Evolutionary conservation across 352 stramenopile species (phyloP), one percentile per base, ranked within the genome.

Genomic region (Globisporangium iwayamae): DNA sequence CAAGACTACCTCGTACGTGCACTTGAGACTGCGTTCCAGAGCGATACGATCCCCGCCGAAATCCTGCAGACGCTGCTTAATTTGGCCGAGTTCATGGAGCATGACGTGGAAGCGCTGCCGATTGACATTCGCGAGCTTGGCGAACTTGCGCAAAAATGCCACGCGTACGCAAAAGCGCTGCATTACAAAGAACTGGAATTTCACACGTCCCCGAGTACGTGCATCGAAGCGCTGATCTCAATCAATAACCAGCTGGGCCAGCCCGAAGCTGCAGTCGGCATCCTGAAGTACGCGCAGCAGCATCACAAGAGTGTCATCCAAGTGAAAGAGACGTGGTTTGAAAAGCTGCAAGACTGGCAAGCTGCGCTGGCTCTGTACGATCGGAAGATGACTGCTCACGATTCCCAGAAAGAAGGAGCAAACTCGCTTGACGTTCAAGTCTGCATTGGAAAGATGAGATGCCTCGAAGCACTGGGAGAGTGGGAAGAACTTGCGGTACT

Each of bases 11-110:
- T 99, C 11, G 87, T 98, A 16, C 79, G 90, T 41, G 89, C 94
- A 4, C 74, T 99, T 16, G 90, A 99, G 68, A 91, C 83, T 30
- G 97, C 97, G 8, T 98, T 99, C 54, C 85, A 97, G 67, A 94
- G 78, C 47, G 81, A 96, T 30, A 89, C 76, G 14, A 94, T 96
- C 7, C 97, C 97, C 0, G 93, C 96, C 16, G 97, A 99, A 71
- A 99, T 99, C 58, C 66, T 99, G 32, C 96, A 99, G 65, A 91
- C 90, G 34, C 74, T 99, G 28, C 72, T 99, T 8, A 99, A 99
- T 71, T 75, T 99, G 8, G 96, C 95, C 5, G 98, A 99, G 80
- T 99, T 99, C 66, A 99, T 99, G 95, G 97, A 99, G 71, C 95
- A 98, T 60, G 96, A 99, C 64, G 94, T 98, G 43, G 89, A 97